These are phyloP conservation scores for Pezizomycotina sp. DNA, from an alignment of 2,329 filamentous ascomycete genomes.

Conservation along the genomic window DNA sequence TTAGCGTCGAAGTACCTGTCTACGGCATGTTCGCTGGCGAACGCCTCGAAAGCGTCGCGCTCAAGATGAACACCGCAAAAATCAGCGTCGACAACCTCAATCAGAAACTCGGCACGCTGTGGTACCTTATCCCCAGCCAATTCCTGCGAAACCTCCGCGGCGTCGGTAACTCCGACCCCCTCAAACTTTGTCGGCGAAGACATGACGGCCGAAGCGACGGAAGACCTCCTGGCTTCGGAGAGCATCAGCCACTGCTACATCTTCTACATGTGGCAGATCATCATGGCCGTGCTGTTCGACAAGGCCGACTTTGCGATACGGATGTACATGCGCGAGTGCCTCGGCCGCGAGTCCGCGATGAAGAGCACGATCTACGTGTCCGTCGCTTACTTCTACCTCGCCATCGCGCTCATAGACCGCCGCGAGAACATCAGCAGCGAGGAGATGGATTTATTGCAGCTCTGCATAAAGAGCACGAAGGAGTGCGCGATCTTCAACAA, in stretches of 20 bases:
- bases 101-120: constrained; percentile 25
- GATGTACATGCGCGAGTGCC: constrained; percentile 18
- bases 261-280: constrained; percentile 24
- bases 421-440: constrained; percentile 20
- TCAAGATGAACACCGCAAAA: constrained; percentile 23
- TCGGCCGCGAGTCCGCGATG: constrained; percentile 22
- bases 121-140: constrained; percentile 24
- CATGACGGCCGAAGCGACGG: constrained; percentile 20
- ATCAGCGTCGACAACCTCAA: constrained; percentile 23
- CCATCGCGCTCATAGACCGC: constrained; percentile 22
- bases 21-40: constrained; percentile 25
- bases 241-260: constrained; percentile 25
- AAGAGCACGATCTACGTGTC: constrained; percentile 24
- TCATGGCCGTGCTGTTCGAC: constrained; percentile 23
- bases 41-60: constrained; percentile 19
- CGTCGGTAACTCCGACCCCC: constrained; percentile 23
- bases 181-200: constrained; percentile 23
- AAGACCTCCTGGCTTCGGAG: constrained; percentile 20
- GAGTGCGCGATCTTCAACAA: constrained; percentile 23
- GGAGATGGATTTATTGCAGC: constrained; percentile 20
- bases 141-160: constrained; percentile 24
- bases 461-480: constrained; percentile 22
- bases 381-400: constrained; percentile 24
- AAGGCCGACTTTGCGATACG: constrained; percentile 22
- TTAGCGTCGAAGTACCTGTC: constrained; percentile 23